These are phyloP conservation scores for Podosphaera leucotricha DNA, from an alignment of 2,329 filamentous ascomycete species.

Conservation along the genomic window DNA sequence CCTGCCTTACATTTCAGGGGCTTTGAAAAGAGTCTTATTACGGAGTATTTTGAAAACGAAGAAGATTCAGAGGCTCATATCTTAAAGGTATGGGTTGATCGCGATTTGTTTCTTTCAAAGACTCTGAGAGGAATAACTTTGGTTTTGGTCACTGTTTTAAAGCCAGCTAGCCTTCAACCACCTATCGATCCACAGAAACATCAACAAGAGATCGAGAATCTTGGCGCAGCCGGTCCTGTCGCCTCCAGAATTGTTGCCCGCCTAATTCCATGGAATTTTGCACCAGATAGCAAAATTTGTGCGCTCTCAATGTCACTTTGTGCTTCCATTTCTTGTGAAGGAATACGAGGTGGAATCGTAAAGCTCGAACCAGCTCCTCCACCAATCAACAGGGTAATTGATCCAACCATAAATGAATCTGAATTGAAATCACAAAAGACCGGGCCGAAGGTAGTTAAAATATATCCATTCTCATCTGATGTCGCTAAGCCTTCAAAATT, in stretches of 20 bases:
- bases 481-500: conserved; percentile 50
- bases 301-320: conserved; percentile 62
- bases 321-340: conserved; percentile 43
- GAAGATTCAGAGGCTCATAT: conserved; percentile 28
- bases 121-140: conserved; percentile 54
- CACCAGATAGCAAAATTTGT: conserved; percentile 57
- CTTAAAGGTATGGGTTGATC: conserved; percentile 66
- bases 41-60: conserved; percentile 50
- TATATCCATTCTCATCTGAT: conserved; percentile 52
- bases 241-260: conserved; percentile 52
- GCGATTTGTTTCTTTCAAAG: conserved; percentile 47
- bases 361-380: conserved; percentile 61
- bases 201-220: conserved; percentile 41
- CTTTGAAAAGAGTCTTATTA: conserved; percentile 44
- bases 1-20: conserved; percentile 57
- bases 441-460: conserved; percentile 33
- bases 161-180: conserved; percentile 51
- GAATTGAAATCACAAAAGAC: conserved; percentile 36
- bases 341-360: conserved; percentile 64
- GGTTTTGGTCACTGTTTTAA: conserved; percentile 67
- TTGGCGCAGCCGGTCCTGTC: conserved; percentile 29
- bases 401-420: conserved; percentile 12
- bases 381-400: conserved; percentile 8
- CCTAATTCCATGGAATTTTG: conserved; percentile 60
- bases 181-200: conserved; percentile 45